Conservation (phyloP, 148 eudicot genomes). For the Tetragonia tetragonoides region DNA sequence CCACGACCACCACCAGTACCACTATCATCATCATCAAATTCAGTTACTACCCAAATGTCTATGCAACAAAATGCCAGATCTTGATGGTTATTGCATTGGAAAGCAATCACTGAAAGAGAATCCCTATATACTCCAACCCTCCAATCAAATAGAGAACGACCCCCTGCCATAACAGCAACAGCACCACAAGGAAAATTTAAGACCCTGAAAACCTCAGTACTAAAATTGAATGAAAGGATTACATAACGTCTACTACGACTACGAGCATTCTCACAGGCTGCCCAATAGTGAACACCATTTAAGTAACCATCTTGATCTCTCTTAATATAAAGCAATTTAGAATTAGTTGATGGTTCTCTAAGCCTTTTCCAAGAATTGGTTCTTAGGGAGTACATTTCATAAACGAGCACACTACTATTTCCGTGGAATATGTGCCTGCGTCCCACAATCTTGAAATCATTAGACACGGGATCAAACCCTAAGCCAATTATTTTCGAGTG, state of each 20-base stretch:
- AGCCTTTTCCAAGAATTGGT: slow-evolving; percentile 21
- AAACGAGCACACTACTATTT: no score
- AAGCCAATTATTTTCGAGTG: neutral
- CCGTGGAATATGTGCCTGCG: accelerated
- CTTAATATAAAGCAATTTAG: no score
- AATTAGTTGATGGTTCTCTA: no score
- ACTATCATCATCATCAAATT: slow-evolving; percentile 3
- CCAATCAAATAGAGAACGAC: no score
- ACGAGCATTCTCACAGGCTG: neutral
- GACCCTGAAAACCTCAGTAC: neutral
- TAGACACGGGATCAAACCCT: slow-evolving; percentile 11
- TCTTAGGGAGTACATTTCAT: slow-evolving; percentile 16
- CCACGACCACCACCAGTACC: neutral
- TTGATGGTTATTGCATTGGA: no score
- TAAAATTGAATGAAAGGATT: slow-evolving; percentile 19
- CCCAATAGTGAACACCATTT: slow-evolving; percentile 16
- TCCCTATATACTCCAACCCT: neutral
- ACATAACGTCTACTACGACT: neutral
- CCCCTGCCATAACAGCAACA: no score
- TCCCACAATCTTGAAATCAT: slow-evolving; percentile 23
- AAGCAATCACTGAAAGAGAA: no score
- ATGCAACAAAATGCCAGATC: no score
- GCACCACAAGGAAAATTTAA: slow-evolving; percentile 10
- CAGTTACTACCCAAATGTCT: slow-evolving; percentile 14
- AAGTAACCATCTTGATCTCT: neutral